Evolutionary conservation across 148 eudicot species (phyloP).

Genomic region (Euryodendron excelsum): DNA sequence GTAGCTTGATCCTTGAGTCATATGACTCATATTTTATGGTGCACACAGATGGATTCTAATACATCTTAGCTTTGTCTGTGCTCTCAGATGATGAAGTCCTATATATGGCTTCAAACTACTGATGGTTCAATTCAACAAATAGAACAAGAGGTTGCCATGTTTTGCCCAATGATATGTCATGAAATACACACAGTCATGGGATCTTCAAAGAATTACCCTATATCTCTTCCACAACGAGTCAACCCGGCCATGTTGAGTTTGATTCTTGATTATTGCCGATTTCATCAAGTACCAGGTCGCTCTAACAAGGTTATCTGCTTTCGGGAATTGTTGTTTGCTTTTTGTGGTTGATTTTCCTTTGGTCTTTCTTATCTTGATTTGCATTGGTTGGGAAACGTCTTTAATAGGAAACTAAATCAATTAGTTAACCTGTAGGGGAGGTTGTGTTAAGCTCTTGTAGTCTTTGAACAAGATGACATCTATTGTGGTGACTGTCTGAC

Average conservation of each 20-base stretch:
- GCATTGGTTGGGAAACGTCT: no score
- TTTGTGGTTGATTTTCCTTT: neutral
- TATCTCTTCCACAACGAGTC: conserved; percentile 78
- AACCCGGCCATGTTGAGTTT: conserved; percentile 67
- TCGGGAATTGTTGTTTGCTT: neutral
- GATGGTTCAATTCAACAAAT: conserved; percentile 92
- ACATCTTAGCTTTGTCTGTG: neutral
- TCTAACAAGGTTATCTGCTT: conserved; percentile 65
- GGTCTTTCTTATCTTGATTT: no score
- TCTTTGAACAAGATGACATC: neutral
- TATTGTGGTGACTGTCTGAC: neutral
- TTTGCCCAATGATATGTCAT: conserved; percentile 80
- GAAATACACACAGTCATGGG: conserved; percentile 79
- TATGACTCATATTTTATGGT: neutral
- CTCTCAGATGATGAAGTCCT: conserved; percentile 78
- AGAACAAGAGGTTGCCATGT: conserved; percentile 83
- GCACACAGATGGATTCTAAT: neutral
- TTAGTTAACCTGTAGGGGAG: no score
- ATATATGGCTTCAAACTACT: conserved; percentile 84
- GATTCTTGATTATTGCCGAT: conserved; percentile 88
- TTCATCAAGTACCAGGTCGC: conserved; percentile 85
- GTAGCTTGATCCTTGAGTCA: no score
- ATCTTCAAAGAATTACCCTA: conserved; percentile 73
- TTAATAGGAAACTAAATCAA: no score
- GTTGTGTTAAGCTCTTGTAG: neutral